Evolutionary conservation across 805 yeast species (phyloP), one percentile per base, ranked within the genome.

Genomic region (Spathaspora boniae): DNA sequence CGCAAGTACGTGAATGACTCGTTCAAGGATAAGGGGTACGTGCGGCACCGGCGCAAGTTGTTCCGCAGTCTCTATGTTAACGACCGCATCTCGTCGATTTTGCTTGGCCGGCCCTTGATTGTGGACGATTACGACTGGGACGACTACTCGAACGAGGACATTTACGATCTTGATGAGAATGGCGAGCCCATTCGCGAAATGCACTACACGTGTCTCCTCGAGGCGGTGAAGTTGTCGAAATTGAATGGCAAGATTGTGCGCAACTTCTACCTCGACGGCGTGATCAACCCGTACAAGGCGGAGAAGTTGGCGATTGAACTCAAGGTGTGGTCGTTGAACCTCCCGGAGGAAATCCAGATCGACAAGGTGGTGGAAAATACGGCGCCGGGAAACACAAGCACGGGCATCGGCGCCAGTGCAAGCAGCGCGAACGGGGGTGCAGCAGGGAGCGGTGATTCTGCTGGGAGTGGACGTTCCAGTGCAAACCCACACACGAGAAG

Each of bases 81-180:
- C 45, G 70, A 65, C 38, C 44, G 58, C 11, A 39, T 65, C 4
- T 48, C 64, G 3, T 54, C 66, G 8, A 40, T 60, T 3, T 48
- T 56, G 15, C 28, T 66, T 30, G 73, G 73, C 2, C 42, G 72
- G 19, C 60, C 70, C 2, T 38, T 65, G 34, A 43, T 59, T 1
- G 58, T 68, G 9, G 43, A 47, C 21, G 65, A 62, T 27, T 43
- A 51, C 21, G 68, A 63, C 19, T 65, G 65, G 63, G 70, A 65
- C 41, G 70, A 64, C 37, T 32, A 33, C 29, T 33, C 28, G 6
- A 26, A 14, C 21, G 31, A 37, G 15, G 32, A 36, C 22, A 12
- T 37, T 1, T 32, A 9, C 26, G 37, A 37, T 14, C 14, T 32
- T 7, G 37, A 37, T 15, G 12, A 12, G 4, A 29, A 33, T 27